Conservation (phyloP, 2,329 filamentous ascomycete species). For the Aspergillus sp. region DNA sequence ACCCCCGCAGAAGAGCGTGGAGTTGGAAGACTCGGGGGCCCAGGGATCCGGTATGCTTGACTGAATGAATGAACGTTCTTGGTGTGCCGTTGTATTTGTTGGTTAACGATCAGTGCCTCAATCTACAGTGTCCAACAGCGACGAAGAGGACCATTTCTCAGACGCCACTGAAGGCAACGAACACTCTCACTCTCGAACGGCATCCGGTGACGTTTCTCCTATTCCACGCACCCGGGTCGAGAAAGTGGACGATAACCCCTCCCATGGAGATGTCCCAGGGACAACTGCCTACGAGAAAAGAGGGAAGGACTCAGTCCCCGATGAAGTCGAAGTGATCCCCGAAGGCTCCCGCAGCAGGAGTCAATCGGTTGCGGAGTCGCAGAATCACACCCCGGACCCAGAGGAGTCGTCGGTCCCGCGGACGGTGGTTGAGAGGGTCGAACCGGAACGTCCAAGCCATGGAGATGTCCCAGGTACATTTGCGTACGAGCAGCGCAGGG, state of each 20-base stretch:
- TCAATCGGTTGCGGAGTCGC: slow-evolving; percentile 32
- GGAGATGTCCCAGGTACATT: slow-evolving; percentile 55
- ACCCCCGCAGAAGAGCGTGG: slow-evolving; percentile 48
- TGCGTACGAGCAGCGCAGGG: slow-evolving; percentile 48
- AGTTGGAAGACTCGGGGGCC: slow-evolving; percentile 50
- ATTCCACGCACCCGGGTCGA: slow-evolving; percentile 57
- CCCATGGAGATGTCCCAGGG: slow-evolving; percentile 55
- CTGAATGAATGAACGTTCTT: too few species aligned
- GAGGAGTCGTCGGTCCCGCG: slow-evolving; percentile 48
- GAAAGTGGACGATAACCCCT: slow-evolving; percentile 50
- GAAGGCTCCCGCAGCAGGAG: slow-evolving; percentile 36
- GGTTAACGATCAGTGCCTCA: slow-evolving; percentile 6
- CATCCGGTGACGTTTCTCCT: slow-evolving; percentile 42
- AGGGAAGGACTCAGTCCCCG: slow-evolving; percentile 52
- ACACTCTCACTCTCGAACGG: slow-evolving; percentile 25
- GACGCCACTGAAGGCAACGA: slow-evolving; percentile 53
- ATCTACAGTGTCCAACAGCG: slow-evolving; percentile 42
- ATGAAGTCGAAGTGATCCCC: slow-evolving; percentile 53
- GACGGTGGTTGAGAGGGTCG: slow-evolving; percentile 55
- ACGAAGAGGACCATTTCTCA: slow-evolving; percentile 55
- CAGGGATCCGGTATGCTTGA: slow-evolving; percentile 44
- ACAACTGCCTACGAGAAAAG: slow-evolving; percentile 53
- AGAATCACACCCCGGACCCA: slow-evolving; percentile 42
- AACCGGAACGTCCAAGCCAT: slow-evolving; percentile 48
- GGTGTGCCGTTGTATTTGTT: too few species aligned